Percentiles rank a stretch among this genome's conserved stretches.
These are phyloP conservation scores for Pseudogymnoascus sp. DNA, from an alignment of 2,329 filamentous ascomycete species.

Conservation along the genomic window DNA sequence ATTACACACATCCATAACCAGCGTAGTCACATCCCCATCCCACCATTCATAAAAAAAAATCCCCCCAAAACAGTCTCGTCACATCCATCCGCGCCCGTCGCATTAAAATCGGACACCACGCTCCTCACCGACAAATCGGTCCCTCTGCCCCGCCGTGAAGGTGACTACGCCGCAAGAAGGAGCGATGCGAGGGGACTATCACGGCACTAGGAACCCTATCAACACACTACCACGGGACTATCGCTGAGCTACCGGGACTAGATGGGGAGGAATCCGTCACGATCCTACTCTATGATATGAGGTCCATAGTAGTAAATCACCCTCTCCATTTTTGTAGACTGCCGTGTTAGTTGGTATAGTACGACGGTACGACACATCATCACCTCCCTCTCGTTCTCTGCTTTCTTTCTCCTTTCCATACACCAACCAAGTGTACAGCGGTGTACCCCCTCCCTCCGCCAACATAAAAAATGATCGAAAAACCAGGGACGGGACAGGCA, in stretches of 20 bases:
- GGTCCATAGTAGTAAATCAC: background rate
- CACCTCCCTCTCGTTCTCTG: background rate
- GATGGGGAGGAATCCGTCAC: no score
- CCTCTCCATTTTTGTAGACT: background rate
- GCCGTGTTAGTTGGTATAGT: no score
- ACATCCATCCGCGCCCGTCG: no score
- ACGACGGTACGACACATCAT: background rate
- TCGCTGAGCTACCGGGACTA: background rate
- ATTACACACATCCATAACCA: no score
- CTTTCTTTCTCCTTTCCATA: background rate
- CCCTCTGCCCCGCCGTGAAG: no score
- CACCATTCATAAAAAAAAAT: no score
- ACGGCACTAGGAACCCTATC: background rate
- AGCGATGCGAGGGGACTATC: background rate
- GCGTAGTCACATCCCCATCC: no score
- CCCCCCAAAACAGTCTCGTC: no score
- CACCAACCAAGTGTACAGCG: background rate
- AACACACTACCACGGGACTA: background rate
- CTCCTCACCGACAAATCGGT: no score
- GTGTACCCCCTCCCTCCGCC: background rate
- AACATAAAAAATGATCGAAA: background rate
- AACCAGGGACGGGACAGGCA: background rate
- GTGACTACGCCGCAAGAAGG: background rate
- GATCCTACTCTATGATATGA: no score
- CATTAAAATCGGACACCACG: no score